Base-by-base conservation (phyloP, 306 rosid genomes). In the Clitoria ternatea region DNA sequence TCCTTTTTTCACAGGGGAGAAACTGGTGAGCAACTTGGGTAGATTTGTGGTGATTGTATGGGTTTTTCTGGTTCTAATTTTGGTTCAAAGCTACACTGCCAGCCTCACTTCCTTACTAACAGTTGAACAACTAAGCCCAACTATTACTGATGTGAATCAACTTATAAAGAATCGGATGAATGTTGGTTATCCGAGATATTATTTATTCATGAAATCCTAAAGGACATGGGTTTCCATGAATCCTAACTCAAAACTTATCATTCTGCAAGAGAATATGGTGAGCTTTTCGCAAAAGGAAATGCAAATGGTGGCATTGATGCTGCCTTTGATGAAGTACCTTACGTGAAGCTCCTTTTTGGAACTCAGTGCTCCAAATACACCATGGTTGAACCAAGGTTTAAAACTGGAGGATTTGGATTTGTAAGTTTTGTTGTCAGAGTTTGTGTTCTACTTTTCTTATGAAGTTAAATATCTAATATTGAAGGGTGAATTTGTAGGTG, bases 71-170 rank as follows among this genome's bases (percentile, higher is more conserved):
- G 87, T 86, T 24, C 82, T 82, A 14, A 69, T 86, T 72, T 60
- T 88, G 11, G 81, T 87, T 24, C 89, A 90, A 69, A 90, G 97
- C 11, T 90, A 84, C 59, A 88, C 90, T 1, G 86, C 92, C 0
- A 90, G 92, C 61, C 79, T 86, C 18, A 73, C 95, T 0, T 86
- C 97, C 1, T 67, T 82, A 2, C 61, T 88, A 55, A 91, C 92
- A 3, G 84, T 86, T 15, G 83, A 83, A 20, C 89, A 86, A 14
- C 79, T 91, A 2, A 75, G 56, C 2, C 92, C 97, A 1, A 23
- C 78, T 2, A 17, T 70, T 15, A 67, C 88, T 5, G 81, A 85
- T 47, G 64, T 88, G 4, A 56, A 76, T 3, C 60, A 77, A 35
- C 82, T 88, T 6, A 4, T 83, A 5, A 74, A 63, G 39, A 57